Conservation (phyloP, 306 rosid genomes). For the Echinosophora koreensis region DNA sequence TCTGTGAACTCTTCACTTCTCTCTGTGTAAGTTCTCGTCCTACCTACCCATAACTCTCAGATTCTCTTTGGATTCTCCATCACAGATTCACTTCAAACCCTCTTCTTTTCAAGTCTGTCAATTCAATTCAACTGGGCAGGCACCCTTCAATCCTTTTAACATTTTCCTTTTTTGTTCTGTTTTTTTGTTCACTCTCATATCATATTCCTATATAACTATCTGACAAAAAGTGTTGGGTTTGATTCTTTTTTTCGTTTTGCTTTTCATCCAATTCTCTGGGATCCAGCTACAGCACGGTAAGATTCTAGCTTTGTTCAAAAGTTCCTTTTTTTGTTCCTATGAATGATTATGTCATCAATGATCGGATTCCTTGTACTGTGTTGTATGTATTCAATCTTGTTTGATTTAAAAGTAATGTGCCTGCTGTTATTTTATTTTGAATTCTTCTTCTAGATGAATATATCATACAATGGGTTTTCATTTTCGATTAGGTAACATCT, state of each 20-base stretch:
- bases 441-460: conserved; percentile 6
- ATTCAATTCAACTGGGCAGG: not conserved
- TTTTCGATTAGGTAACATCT: not conserved
- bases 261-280: conserved; percentile 7
- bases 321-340: not conserved
- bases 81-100: conserved; percentile 32
- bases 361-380: conserved; percentile 23
- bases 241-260: not conserved
- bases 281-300: conserved; percentile 42
- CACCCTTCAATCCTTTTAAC: conserved; percentile 8
- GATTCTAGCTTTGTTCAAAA: conserved; percentile 14
- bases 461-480: not conserved
- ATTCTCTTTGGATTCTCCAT: conserved; percentile 48
- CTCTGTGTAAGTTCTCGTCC: not conserved
- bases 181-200: not conserved
- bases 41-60: not conserved
- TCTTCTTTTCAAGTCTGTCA: not conserved
- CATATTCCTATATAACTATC: not conserved
- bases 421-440: conserved; percentile 21
- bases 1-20: not conserved
- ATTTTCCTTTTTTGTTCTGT: not conserved
- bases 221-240: conserved; percentile 13
- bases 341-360: not conserved
- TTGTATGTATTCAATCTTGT: conserved; percentile 23
- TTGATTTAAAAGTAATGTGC: not conserved